Evolutionary conservation across 2,329 filamentous ascomycete species (phyloP).

Genomic region (Alternaria rosae): DNA sequence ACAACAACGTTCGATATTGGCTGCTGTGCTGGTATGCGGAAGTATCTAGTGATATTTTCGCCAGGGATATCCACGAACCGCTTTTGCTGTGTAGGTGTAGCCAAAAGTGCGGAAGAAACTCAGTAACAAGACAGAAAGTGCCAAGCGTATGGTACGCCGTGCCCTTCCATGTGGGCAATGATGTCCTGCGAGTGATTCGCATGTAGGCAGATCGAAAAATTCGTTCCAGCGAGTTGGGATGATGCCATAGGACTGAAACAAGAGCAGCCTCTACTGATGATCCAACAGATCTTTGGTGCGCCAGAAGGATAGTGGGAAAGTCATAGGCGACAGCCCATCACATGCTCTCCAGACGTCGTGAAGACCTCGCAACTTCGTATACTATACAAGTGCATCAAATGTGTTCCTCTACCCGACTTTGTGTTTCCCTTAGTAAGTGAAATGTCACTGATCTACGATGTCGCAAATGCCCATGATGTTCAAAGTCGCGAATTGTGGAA

Average conservation of each 20-base stretch:
- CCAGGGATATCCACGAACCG: neutral
- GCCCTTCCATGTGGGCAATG: neutral
- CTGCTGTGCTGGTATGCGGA: neutral
- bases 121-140: neutral
- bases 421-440: neutral
- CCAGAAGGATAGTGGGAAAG: neutral
- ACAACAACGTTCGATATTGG: neutral
- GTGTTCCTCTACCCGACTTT: neutral
- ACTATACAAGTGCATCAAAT: neutral
- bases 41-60: neutral
- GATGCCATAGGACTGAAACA: neutral
- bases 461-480: neutral
- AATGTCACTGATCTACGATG: neutral
- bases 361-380: neutral
- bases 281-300: neutral
- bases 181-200: neutral
- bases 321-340: neutral
- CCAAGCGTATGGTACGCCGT: neutral
- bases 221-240: neutral
- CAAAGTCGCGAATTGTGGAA: neutral
- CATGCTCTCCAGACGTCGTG: too few species aligned
- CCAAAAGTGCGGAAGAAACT: neutral
- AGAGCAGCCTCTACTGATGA: neutral
- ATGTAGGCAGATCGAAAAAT: neutral
- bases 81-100: neutral